Conservation (phyloP, 202 grass and related monocot genomes). For the Panicum hallii region DNA sequence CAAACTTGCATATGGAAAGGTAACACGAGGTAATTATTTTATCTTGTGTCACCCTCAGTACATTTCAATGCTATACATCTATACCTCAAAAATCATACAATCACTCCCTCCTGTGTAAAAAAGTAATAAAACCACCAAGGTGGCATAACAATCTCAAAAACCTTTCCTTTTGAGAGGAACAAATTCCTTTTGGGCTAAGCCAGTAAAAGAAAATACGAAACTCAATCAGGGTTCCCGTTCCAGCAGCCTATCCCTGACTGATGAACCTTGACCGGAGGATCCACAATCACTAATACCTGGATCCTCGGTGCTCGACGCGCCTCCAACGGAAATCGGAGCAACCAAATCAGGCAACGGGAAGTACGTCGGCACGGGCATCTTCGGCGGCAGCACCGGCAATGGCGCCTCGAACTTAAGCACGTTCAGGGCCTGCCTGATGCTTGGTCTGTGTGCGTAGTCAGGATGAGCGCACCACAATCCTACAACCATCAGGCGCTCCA, state of each 20-base stretch:
- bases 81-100: too few relatives aligned
- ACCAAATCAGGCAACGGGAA: constrained; percentile 53
- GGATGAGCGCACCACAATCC: constrained; percentile 83
- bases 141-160: background rate
- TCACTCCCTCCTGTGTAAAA: too few relatives aligned
- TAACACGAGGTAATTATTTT: too few relatives aligned
- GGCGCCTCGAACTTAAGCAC: constrained; percentile 70
- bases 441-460: constrained; percentile 68
- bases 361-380: constrained; percentile 75
- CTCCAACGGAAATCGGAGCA: constrained; percentile 33
- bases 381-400: constrained; percentile 59
- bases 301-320: background rate
- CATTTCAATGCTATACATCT: too few relatives aligned
- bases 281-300: constrained; percentile 16
- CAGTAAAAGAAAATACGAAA: background rate
- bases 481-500: constrained; percentile 73
- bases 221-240: background rate
- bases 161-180: background rate
- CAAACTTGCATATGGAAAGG: too few relatives aligned
- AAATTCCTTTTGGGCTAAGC: background rate
- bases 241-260: constrained; percentile 29
- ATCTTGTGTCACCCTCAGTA: too few relatives aligned
- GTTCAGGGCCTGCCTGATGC: constrained; percentile 68
- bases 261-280: constrained; percentile 29
- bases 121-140: too few relatives aligned